Base-by-base conservation (phyloP, 1,139 yeast species). In the Pichia sp. region DNA sequence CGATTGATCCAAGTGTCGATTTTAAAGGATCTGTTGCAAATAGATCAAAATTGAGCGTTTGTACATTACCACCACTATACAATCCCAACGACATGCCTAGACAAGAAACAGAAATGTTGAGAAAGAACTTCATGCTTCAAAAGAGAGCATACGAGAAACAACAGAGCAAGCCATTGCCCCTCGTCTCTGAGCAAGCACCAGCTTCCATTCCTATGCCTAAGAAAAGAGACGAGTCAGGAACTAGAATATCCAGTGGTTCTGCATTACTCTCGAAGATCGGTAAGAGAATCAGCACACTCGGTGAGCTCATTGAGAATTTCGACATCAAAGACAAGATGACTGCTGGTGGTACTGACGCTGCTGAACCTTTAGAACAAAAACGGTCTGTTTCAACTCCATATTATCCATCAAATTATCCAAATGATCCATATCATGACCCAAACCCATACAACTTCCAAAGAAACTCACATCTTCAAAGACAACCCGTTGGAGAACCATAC, bases 11-110 rank as follows among this genome's bases (percentile, higher is more conserved):
- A n/a, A 3, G 4, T 12, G 15, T 27, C 2, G 51, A 50, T 35
- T 49, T 51, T 40, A 32, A 18, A 12, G 44, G 52, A 4, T 33
- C 52, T 12, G 40, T 47, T 20, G 46, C 44, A 17, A 43, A 38
- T 30, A 17, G 45, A 14, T 44, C 48, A 9, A 37, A 45, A 17
- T 12, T 50, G 11, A 42, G 43, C 32, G 21, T 45, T 20, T 20
- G 32, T 15, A 37, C 40, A 3, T 2, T 47, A 14, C 53, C 53
- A 15, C 44, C 54, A 28, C 10, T 50, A 24, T 30, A 28, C n/a
- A 2, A 9, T 17, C 31, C 27, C 21, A 22, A 31, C 12, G 30
- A 12, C 28, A 38, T 17, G 24, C 20, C 32, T 27, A 28, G 21
- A 30, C 17, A 22, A 40, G 40, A 22, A 33, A 17, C 20, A 11